Base-by-base conservation (phyloP, 768 basidiomycete species). In the Astraeus odoratus region DNA sequence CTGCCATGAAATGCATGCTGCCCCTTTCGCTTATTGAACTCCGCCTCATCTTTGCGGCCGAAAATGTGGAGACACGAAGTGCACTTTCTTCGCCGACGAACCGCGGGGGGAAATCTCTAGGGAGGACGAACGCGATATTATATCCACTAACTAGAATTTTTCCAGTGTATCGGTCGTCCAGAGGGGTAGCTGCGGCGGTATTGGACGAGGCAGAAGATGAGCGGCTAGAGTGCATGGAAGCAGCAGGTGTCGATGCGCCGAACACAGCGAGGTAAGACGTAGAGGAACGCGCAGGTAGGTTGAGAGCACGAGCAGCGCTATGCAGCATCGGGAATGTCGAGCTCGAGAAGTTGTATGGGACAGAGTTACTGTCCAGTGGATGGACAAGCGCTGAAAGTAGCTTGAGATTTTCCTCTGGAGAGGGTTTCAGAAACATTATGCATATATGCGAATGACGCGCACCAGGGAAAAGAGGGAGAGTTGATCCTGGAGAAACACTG, bases 121-220 rank as follows among this genome's bases (percentile, higher is more conserved):
- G 87, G 9, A 85, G 69, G 12, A 89, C 77, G 54, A 81, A 88
- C 8, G 83, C 80, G 43, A 90, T 78, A 49, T 81, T 74, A 57
- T 89, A 90, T 31, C 78, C 78, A 59, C 78, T 86, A 51, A 90
- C 78, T 27, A 86, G 74, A 45, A 90, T 81, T 40, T 80, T 78
- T 3, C 87, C 87, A 0, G 81, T 80, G 51, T 85, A 87, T 55
- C 74, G 77, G 34, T 68, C 69, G 45, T 89, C 87, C 20, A 86
- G 65, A 7, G 76, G 73, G 4, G 76, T 59, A 25, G 57, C 46
- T 12, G 50, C 53, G 44, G 41, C 61, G 47, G 47, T 47, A 53
- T 50, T 46, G 6, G 62, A 47, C 9, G 64, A 49, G 39, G 68
- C 70, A 19, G 71, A 59, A 13, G 64, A 65, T n/a, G 68, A 57